phyloP scores from a whole-genome alignment of 78 protist genomes.

The Polysphondylium violaceum region DNA sequence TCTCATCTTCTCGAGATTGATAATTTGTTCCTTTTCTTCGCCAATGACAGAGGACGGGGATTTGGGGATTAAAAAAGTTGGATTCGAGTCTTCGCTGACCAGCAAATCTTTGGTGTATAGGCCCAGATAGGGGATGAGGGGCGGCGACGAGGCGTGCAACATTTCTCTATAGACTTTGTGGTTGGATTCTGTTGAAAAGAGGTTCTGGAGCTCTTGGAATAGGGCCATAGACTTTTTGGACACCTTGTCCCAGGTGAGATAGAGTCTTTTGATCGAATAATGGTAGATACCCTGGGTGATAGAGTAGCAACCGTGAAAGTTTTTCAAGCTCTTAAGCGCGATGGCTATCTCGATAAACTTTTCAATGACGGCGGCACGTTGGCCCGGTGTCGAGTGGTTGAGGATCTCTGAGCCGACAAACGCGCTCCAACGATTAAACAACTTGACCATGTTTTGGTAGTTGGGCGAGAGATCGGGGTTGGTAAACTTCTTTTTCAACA shows the following conservation, averaged over 20 bases:
- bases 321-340: conserved; percentile 1
- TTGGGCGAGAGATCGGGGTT: conserved; percentile 38
- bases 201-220: conserved; percentile 1
- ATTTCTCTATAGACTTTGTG: conserved; percentile 60
- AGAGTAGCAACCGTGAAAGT: conserved; percentile 59
- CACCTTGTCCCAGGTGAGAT: conserved; percentile 50
- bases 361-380: conserved; percentile 44
- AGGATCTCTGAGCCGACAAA: conserved; percentile 70
- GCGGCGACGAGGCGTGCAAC: conserved; percentile 11
- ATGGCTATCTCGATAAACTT: conserved; percentile 42
- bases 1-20: conserved; percentile 67
- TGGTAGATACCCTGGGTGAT: conserved; percentile 52
- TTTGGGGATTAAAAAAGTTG: background rate
- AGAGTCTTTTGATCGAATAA: conserved; percentile 36
- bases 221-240: conserved; percentile 15
- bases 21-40: conserved; percentile 3
- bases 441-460: conserved; percentile 44
- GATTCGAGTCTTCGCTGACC: conserved; percentile 20
- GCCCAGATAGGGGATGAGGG: conserved; percentile 66
- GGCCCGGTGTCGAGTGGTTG: background rate
- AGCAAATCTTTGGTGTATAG: conserved; percentile 58
- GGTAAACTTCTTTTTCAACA: conserved; percentile 29
- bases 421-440: conserved; percentile 72
- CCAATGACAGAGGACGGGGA: background rate
- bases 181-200: conserved; percentile 49